Base-by-base conservation (phyloP, 257 asterid genomes). In the Schizonepeta tenuifolia region DNA sequence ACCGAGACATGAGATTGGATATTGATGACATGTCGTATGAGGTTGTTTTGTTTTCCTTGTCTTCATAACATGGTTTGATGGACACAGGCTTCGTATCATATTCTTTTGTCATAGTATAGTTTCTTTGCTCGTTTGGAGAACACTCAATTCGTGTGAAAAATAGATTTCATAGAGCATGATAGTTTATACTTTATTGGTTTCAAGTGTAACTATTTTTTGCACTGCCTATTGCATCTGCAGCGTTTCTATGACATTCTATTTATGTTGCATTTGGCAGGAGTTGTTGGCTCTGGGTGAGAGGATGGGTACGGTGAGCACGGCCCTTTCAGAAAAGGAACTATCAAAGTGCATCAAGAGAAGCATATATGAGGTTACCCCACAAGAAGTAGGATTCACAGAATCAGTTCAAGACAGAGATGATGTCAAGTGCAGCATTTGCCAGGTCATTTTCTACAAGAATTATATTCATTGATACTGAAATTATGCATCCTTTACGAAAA, bases 21-120 rank as follows among this genome's bases (percentile, higher is more conserved):
- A 94, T 94, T 28, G 99, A 94, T 82, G 81, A 78, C 91, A 94
- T 94, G 99, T 91, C 98, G 5, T 94, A 94, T 38, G 99, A 94
- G 97, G 99, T 94, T 76, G 9, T 81, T 71, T 66, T 67, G 14
- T 3, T 59, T 41, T 69, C 15, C 74, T 28, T 31, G 44, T 77
- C 70, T 15, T 20, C 54, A 18, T 49, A 40, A 41, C 15, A 46
- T 59, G 41, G 17, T 9, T 28, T 41, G 11, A 6, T 36, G 8
- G 36, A 53, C 35, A 36, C 35, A 51, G 50, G 20, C 43, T n/a
- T 62, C 10, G 17, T n/a, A 31, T 28, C 11, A 24, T 53, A 50
- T 28, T 59, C 18, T 46, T 8, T 18, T 35, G n/a, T 55, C 20
- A 20, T 56, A 18, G 11, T 14, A 17, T 24, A 9, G 11, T 17